Percentiles rank a stretch among this genome's conserved stretches.
Evolutionary conservation across 495 filamentous ascomycete species (phyloP).

Genomic region (Aeminium ludgeri): DNA sequence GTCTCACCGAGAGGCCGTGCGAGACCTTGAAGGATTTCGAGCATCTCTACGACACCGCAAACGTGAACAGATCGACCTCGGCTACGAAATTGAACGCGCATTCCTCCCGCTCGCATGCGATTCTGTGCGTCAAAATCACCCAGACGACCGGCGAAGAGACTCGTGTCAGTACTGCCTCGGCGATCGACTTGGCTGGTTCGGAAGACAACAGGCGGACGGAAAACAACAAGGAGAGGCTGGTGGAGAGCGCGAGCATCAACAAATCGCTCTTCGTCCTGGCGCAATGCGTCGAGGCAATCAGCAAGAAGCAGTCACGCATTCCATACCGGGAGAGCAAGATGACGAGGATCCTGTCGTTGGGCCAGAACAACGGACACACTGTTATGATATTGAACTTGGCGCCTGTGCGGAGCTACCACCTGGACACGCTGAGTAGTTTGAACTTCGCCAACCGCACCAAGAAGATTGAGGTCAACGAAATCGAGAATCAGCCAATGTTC

Average conservation of each 20-base stretch:
- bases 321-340: constrained; percentile 94
- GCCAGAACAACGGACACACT: constrained; percentile 89
- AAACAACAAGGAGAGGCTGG: constrained; percentile 81
- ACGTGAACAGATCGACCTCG: constrained; percentile 78
- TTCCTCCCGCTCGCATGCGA: constrained; percentile 83
- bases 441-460: constrained; percentile 94
- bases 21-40: constrained; percentile 86
- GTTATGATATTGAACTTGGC: constrained; percentile 95
- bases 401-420: constrained; percentile 67
- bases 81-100: constrained; percentile 93
- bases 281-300: constrained; percentile 92
- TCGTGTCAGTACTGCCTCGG: constrained; percentile 67
- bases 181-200: constrained; percentile 90
- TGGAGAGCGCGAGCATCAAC: constrained; percentile 97
- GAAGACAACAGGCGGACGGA: constrained; percentile 92
- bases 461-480: constrained; percentile 86
- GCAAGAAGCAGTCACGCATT: constrained; percentile 59
- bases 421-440: constrained; percentile 83
- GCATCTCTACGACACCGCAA: constrained; percentile 78
- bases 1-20: constrained; percentile 73
- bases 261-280: constrained; percentile 90
- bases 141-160: constrained; percentile 55
- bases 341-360: constrained; percentile 83
- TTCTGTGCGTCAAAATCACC: constrained; percentile 75
- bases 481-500: constrained; percentile 82